Percentiles rank a stretch among this genome's conserved stretches.
phyloP scores from a whole-genome alignment of 805 yeast genomes.

The Metschnikowia reukaufii region DNA sequence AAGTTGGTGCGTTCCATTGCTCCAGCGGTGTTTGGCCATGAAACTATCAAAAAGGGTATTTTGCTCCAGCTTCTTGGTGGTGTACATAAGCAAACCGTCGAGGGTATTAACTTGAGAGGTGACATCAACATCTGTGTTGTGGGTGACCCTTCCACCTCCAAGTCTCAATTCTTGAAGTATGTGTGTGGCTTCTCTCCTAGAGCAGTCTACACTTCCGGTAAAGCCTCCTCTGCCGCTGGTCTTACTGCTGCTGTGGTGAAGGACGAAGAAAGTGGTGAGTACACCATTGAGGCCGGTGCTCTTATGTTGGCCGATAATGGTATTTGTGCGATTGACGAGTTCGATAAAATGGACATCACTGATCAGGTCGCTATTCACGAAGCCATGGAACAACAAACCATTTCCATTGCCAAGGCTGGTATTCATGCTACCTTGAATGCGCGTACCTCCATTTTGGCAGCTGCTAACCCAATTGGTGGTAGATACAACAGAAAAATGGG shows the following conservation, averaged over 20 bases:
- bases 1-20: slow-evolving; percentile 87
- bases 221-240: slow-evolving; percentile 98
- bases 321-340: slow-evolving; percentile 97
- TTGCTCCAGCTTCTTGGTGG: slow-evolving; percentile 89
- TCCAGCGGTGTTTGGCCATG: slow-evolving; percentile 96
- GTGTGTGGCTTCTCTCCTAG: slow-evolving; percentile 90
- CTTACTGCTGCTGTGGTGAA: slow-evolving; percentile 96
- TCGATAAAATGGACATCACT: slow-evolving; percentile 92
- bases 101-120: slow-evolving; percentile 93
- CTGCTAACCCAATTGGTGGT: slow-evolving; percentile 99
- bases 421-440: slow-evolving; percentile 97
- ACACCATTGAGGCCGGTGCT: slow-evolving; percentile 98
- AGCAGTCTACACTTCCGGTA: slow-evolving; percentile 95
- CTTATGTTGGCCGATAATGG: slow-evolving; percentile 98
- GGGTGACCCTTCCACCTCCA: slow-evolving; percentile 97
- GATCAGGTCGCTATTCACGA: slow-evolving; percentile 99
- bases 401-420: slow-evolving; percentile 98
- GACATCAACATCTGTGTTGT: slow-evolving; percentile 95
- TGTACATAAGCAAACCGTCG: slow-evolving; percentile 89
- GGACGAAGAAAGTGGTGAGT: slow-evolving; percentile 96
- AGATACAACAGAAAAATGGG: slow-evolving; percentile 87
- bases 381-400: slow-evolving; percentile 99
- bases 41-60: slow-evolving; percentile 88
- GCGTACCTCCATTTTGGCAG: slow-evolving; percentile 92
- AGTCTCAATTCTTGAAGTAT: slow-evolving; percentile 92